A percentile compares a stretch with the other conserved stretches of the same genome.
Evolutionary conservation across 140 eudicot genomes (phyloP).

Genomic region (Anethum foeniculum): DNA sequence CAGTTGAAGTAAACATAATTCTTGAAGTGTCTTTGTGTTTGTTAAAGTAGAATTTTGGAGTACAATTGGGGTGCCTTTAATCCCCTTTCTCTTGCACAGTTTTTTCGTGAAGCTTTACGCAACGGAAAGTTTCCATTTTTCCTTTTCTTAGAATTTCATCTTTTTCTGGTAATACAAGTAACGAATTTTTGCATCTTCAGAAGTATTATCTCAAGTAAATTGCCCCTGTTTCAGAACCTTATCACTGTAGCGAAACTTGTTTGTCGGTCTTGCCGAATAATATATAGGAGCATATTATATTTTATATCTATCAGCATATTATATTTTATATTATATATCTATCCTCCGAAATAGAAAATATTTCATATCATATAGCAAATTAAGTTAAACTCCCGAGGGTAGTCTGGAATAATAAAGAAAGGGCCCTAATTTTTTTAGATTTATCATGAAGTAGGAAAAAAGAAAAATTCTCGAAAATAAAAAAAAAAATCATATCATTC

Average conservation of each 20-base stretch:
- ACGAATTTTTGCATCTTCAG: background rate
- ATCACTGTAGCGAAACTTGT: background rate
- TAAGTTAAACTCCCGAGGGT: too few species aligned
- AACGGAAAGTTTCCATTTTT: background rate
- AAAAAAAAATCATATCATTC: too few species aligned
- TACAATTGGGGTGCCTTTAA: background rate
- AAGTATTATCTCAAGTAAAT: background rate
- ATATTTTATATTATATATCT: too few species aligned
- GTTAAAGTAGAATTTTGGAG: background rate
- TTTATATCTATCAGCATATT: too few species aligned
- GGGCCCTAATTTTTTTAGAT: too few species aligned
- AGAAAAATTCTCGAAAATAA: too few species aligned
- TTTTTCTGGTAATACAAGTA: background rate
- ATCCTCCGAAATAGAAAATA: too few species aligned
- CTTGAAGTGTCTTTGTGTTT: background rate
- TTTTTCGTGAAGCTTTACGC: conserved; percentile 7
- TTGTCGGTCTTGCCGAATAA: background rate
- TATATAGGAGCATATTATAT: too few species aligned
- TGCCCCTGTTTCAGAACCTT: background rate
- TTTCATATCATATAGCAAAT: too few species aligned
- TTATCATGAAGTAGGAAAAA: too few species aligned
- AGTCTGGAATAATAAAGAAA: too few species aligned
- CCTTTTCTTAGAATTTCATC: background rate
- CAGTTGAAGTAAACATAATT: background rate
- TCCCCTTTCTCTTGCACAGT: background rate